Percentiles rank a stretch among this genome's conserved stretches.
phyloP scores from a whole-genome alignment of 805 yeast genomes.

The Lachancea sp. region DNA sequence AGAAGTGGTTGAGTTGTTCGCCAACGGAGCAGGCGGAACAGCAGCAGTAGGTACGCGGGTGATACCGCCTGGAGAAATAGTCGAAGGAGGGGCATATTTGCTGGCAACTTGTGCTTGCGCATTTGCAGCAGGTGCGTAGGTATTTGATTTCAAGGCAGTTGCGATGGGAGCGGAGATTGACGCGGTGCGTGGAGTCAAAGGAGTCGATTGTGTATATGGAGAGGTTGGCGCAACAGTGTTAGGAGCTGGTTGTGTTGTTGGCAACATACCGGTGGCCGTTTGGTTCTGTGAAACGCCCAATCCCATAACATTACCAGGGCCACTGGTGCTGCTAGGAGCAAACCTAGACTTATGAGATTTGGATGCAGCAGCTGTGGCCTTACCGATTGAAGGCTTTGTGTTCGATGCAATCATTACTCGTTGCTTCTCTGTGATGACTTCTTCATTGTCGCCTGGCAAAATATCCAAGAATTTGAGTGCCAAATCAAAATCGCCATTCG shows the following conservation, averaged over 20 bases:
- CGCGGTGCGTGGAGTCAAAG: slow-evolving; percentile 5
- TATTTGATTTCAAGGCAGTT: slow-evolving; percentile 12
- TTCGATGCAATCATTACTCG: slow-evolving; percentile 67
- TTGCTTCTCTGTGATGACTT: slow-evolving; percentile 66
- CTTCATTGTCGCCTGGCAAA: slow-evolving; percentile 69
- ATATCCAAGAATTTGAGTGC: slow-evolving; percentile 64
- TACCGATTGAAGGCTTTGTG: slow-evolving; percentile 11
- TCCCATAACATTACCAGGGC: neutral
- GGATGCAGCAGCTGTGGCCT: slow-evolving; percentile 6
- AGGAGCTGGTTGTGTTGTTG: slow-evolving; percentile 8
- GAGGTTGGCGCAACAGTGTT: slow-evolving; percentile 4
- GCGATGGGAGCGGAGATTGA: slow-evolving; percentile 10
- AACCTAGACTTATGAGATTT: slow-evolving; percentile 3
- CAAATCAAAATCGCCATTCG: slow-evolving; percentile 75
- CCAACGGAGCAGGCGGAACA: slow-evolving; percentile 17
- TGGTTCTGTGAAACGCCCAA: slow-evolving; percentile 2
- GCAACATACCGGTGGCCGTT: neutral
- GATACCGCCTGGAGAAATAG: slow-evolving; percentile 9
- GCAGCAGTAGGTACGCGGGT: slow-evolving; percentile 11
- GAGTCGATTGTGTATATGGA: slow-evolving; percentile 2
- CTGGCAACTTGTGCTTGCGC: slow-evolving; percentile 12
- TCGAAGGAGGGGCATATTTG: slow-evolving; percentile 7
- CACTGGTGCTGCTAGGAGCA: neutral
- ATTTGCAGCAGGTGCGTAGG: slow-evolving; percentile 19
- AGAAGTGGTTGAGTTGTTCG: slow-evolving; percentile 14